Evolutionary conservation across 805 yeast genomes (phyloP), one percentile per base, ranked within the genome.

Genomic region (Wickerhamiella siamensis): DNA sequence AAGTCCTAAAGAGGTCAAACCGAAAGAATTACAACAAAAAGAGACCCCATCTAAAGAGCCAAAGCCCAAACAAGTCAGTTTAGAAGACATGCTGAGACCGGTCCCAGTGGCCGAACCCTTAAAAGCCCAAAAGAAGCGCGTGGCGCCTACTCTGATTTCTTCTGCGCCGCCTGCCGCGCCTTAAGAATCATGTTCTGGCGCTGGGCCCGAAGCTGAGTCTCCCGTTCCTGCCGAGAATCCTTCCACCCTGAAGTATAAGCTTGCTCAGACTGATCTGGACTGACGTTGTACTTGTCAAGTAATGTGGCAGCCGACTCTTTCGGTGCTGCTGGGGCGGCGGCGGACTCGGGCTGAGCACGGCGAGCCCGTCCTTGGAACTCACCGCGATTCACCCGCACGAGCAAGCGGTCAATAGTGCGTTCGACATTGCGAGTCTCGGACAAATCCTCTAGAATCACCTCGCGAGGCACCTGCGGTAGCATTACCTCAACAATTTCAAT

Each of bases 401-500:
- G 66, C 48, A 72, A 77, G 35, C 76, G 69, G 40, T 84, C 82
- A 8, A 86, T 77, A 0, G 97, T 87, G 6, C 61, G 71, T 57
- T 83, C 87, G 1, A 87, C 87, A 5, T 81, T 77, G 33, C 53
- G 59, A 0, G 91, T 75, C 45, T 74, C 66, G 53, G 77, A 75
- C 47, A 91, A 69, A 56, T 81, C 94, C 47, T 68, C 66, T 46
- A 77, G 67, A 46, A 91, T 83, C 55, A 82, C 93, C 5, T 72
- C 81, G 3, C 62, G 69, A 1, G 81, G 67, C 26, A 83, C 62
- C 17, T 67, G 66, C 3, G 96, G 95, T 0, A 86, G 94, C 42
- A 88, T 66, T 33, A 84, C 75, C 51, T 76, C 81, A 2, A 88
- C 95, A 0, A 82, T 77, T 48, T 80, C 91, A 35, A 88, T 68